Evolutionary conservation across 306 rosid genomes (phyloP), one percentile per base, ranked within the genome.

Genomic region (Quercus variabilis): DNA sequence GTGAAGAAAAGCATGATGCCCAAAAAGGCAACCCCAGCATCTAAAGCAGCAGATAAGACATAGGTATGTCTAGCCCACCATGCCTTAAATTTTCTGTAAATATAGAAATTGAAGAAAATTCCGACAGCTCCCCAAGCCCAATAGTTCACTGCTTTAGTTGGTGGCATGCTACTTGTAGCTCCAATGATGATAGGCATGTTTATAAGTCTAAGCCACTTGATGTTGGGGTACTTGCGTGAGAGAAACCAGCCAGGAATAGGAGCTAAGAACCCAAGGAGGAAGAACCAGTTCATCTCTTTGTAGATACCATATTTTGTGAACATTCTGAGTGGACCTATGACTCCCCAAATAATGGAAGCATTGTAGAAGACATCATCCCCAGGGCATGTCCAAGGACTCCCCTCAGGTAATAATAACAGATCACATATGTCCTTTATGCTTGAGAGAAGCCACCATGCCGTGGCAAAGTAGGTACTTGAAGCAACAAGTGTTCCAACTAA

Each of bases 361-460:
- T 86, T 86, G 74, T 87, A 93, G 55, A 91, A 87, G 19, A 93
- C 94, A 18, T 83, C 87, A 12, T 86, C 91, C 0, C 86, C 85
- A 0, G 98, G 94, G 74, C 97, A 91, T 26, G 92, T 91, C 94
- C 97, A 93, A 43, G 97, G 93, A 77, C 97, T 93, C 7, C 90
- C 92, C 7, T 21, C 76, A 2, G 93, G 88, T 38, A 91, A 73
- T 12, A 38, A 3, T 0, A 33, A 0, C n/a, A 19, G 10, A 54
- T 91, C 72, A 49, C 94, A 93, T 0, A 93, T 90, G 87, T 91
- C 0, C 3, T 62, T 80, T 3, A 91, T 26, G 0, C 58, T 31
- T 4, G 81, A 79, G 1, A 93, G 89, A 25, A 88, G 88, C 97
- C 98, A 93, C 97, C 97, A 93, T 49, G 93, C 91, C 17, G 97